A percentile compares a stretch with the other conserved stretches of the same genome.
These are phyloP conservation scores for Parmales sp. DNA, from an alignment of 108 stramenopile genomes.

Conservation along the genomic window DNA sequence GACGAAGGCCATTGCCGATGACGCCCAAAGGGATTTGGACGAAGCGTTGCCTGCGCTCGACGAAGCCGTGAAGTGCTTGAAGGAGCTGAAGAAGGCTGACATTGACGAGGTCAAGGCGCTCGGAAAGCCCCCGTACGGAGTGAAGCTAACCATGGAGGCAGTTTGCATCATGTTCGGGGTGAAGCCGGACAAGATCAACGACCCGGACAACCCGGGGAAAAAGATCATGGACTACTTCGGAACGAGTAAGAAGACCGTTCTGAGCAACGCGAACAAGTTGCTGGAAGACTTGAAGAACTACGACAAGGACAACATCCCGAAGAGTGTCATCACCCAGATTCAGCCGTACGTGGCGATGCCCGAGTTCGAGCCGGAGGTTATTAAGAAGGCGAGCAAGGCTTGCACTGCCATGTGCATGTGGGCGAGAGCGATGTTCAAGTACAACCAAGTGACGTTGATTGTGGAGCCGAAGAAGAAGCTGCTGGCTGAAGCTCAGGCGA, in stretches of 20 bases:
- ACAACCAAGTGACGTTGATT: slow-evolving; percentile 42
- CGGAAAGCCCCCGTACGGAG: slow-evolving; percentile 45
- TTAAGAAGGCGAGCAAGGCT: slow-evolving; percentile 38
- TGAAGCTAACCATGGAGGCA: slow-evolving; percentile 49
- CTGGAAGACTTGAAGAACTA: slow-evolving; percentile 37
- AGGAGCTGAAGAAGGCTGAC: slow-evolving; percentile 38
- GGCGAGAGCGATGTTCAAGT: slow-evolving; percentile 56
- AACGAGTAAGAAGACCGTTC: slow-evolving; percentile 30
- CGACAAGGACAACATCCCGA: slow-evolving; percentile 51
- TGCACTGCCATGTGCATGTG: slow-evolving; percentile 53
- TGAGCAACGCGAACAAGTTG: slow-evolving; percentile 37
- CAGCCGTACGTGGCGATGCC: slow-evolving; percentile 38
- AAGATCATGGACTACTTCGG: slow-evolving; percentile 45
- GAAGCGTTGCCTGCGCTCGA: slow-evolving; percentile 45
- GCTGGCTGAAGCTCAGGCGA: slow-evolving; percentile 36
- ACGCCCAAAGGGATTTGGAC: slow-evolving; percentile 51
- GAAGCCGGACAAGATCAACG: slow-evolving; percentile 48
- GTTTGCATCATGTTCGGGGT: slow-evolving; percentile 49
- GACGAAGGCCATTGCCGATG: slow-evolving; percentile 40
- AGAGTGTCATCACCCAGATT: slow-evolving; percentile 37
- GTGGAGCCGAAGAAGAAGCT: slow-evolving; percentile 49
- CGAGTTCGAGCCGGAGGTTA: slow-evolving; percentile 35
- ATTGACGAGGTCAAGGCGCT: slow-evolving; percentile 49
- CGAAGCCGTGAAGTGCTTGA: slow-evolving; percentile 38
- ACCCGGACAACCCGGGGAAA: slow-evolving; percentile 41